phyloP scores from a whole-genome alignment of 2,329 filamentous ascomycete species.

The Hypomyces rosellus region DNA sequence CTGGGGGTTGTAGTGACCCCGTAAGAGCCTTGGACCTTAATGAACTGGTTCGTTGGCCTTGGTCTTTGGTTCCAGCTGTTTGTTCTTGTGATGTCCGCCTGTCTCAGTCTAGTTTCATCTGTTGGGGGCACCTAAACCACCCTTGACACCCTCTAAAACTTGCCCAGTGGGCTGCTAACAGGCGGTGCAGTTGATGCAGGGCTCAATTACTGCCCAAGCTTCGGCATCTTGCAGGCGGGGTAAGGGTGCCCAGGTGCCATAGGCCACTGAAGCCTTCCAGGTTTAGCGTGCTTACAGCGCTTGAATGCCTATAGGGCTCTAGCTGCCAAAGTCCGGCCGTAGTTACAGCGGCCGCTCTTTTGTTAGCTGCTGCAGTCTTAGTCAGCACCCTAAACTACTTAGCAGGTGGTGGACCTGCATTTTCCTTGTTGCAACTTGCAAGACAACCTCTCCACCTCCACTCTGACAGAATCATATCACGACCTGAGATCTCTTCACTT shows the following conservation, averaged over 20 bases:
- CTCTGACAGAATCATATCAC: too few relatives aligned
- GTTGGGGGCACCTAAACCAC: too few relatives aligned
- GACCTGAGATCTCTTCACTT: too few relatives aligned
- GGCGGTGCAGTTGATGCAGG: not conserved
- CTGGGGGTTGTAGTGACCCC: not conserved
- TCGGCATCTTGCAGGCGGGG: slow-evolving; percentile 8
- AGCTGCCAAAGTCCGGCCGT: not conserved
- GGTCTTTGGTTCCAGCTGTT: not conserved
- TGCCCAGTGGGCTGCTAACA: not conserved
- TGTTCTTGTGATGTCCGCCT: not conserved
- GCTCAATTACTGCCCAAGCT: slow-evolving; percentile 2
- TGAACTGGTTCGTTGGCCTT: slow-evolving; percentile 4
- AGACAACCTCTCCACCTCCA: too few relatives aligned
- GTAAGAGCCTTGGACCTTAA: not conserved
- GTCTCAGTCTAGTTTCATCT: not conserved
- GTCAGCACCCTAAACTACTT: too few relatives aligned
- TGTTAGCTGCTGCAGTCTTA: too few relatives aligned
- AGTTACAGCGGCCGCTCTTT: not conserved
- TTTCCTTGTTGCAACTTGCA: too few relatives aligned
- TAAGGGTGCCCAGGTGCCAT: slow-evolving; percentile 5
- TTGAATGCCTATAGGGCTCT: too few relatives aligned
- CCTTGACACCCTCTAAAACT: too few relatives aligned
- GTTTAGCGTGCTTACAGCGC: not conserved
- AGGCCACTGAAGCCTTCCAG: slow-evolving; percentile 1
- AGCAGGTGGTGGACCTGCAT: too few relatives aligned